These are phyloP conservation scores for Phialophora verrucosa DNA, from an alignment of 2,329 filamentous ascomycete genomes.

Conservation along the genomic window DNA sequence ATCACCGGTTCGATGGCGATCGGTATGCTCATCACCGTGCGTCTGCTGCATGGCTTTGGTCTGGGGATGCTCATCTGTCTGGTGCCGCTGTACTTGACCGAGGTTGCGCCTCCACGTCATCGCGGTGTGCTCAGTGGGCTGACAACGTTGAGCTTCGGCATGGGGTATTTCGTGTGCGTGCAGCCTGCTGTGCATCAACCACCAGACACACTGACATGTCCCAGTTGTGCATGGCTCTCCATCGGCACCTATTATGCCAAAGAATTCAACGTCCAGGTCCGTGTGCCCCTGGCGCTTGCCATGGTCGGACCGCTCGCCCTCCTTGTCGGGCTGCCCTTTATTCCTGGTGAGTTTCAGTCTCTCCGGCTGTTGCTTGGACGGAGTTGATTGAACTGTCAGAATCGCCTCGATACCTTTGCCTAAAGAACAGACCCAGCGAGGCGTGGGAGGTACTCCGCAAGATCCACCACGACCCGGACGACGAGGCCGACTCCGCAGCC, in stretches of 20 bases:
- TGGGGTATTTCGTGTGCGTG: constrained; percentile 28
- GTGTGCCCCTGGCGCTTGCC: constrained; percentile 26
- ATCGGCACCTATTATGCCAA: constrained; percentile 27
- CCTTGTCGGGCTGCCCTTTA: constrained; percentile 25
- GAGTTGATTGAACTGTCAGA: constrained; percentile 9
- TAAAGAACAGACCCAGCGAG: constrained; percentile 22
- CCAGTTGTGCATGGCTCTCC: constrained; percentile 24
- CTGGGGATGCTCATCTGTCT: constrained; percentile 28
- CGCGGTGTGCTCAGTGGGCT: constrained; percentile 44
- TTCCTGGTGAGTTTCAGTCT: constrained; percentile 18
- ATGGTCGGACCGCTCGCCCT: constrained; percentile 24
- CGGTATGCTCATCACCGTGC: constrained; percentile 25
- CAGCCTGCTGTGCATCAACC: background rate
- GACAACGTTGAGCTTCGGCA: constrained; percentile 21
- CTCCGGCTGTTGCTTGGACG: background rate
- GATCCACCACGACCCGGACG: constrained; percentile 26
- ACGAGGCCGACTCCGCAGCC: constrained; percentile 21
- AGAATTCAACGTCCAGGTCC: constrained; percentile 20
- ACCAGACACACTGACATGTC: background rate
- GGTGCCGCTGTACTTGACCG: constrained; percentile 28
- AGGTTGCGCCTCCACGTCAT: constrained; percentile 34
- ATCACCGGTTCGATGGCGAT: constrained; percentile 24
- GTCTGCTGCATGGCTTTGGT: constrained; percentile 27
- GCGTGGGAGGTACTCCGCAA: constrained; percentile 27
- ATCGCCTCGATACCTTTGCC: constrained; percentile 25